Conservation (phyloP, 345 rosid species). For the Melastoma malabathricum region DNA sequence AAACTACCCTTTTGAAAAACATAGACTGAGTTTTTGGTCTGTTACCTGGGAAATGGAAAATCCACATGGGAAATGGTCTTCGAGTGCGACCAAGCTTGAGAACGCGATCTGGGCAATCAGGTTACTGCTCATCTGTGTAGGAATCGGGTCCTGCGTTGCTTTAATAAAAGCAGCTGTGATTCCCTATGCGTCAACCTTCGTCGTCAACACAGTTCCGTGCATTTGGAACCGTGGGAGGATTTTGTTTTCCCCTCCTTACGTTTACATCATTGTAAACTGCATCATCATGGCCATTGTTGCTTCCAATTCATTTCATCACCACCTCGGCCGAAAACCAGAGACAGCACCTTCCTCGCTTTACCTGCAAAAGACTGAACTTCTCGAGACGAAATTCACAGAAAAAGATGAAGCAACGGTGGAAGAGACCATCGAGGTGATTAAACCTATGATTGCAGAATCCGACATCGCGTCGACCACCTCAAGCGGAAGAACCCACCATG, state of each 20-base stretch:
- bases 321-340: neutral
- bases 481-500: too few species aligned
- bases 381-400: neutral
- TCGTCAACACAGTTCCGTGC: constrained; percentile 16
- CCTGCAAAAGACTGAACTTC: neutral
- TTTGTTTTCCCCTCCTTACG: constrained; percentile 33
- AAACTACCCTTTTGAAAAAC: constrained; percentile 3
- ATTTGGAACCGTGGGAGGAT: constrained; percentile 16
- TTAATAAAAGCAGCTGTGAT: constrained; percentile 22
- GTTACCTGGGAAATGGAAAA: constrained; percentile 12
- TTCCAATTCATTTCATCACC: constrained; percentile 14
- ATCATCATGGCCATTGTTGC: constrained; percentile 34
- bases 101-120: constrained; percentile 17
- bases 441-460: too few species aligned
- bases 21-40: neutral
- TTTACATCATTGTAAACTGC: constrained; percentile 33
- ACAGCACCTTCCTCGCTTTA: neutral
- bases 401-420: neutral
- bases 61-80: constrained; percentile 6
- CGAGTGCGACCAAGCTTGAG: constrained; percentile 10
- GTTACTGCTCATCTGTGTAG: constrained; percentile 15
- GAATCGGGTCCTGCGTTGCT: constrained; percentile 21
- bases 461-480: too few species aligned
- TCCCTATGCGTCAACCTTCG: constrained; percentile 14
- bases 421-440: too few species aligned